A percentile compares a stretch with the other conserved stretches of the same genome.
These are phyloP conservation scores for Cryptosporidium xiaoi DNA, from an alignment of 169 alveolate genomes.

Conservation along the genomic window DNA sequence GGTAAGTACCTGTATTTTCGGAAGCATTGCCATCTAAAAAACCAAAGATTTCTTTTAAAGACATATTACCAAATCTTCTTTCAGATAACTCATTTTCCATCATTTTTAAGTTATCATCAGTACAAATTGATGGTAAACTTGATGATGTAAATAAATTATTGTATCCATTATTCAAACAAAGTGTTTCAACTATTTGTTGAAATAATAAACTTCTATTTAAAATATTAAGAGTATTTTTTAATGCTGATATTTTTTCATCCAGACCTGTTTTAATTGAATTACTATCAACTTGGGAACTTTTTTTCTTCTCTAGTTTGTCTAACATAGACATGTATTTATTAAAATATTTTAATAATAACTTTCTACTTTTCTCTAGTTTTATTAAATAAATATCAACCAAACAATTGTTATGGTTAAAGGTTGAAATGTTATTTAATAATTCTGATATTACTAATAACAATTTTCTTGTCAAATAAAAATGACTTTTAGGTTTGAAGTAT, in stretches of 20 bases:
- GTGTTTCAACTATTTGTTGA: not conserved
- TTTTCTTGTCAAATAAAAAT: not conserved
- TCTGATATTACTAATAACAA: not conserved
- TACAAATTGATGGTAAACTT: slow-evolving; percentile 8
- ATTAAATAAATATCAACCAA: not conserved
- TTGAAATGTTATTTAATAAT: not conserved
- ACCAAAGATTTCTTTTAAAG: not conserved
- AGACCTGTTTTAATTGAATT: slow-evolving; percentile 1
- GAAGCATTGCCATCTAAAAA: not conserved
- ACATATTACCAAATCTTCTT: not conserved
- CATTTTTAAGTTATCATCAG: not conserved
- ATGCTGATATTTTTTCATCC: not conserved
- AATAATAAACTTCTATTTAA: slow-evolving; percentile 6
- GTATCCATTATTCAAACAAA: slow-evolving; percentile 7
- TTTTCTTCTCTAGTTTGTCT: not conserved
- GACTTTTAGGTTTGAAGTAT: slow-evolving; percentile 29
- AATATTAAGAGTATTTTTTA: slow-evolving; percentile 21
- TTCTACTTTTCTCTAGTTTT: slow-evolving; percentile 2
- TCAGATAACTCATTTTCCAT: slow-evolving; percentile 7
- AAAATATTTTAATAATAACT: not conserved
- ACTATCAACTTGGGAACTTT: not conserved
- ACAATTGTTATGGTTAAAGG: not conserved
- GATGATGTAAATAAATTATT: slow-evolving; percentile 17
- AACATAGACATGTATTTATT: not conserved
- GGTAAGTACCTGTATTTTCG: not conserved